Base-by-base conservation (phyloP, 192 early-diverging fungal genomes). In the Rhizoclosmatium sp. region DNA sequence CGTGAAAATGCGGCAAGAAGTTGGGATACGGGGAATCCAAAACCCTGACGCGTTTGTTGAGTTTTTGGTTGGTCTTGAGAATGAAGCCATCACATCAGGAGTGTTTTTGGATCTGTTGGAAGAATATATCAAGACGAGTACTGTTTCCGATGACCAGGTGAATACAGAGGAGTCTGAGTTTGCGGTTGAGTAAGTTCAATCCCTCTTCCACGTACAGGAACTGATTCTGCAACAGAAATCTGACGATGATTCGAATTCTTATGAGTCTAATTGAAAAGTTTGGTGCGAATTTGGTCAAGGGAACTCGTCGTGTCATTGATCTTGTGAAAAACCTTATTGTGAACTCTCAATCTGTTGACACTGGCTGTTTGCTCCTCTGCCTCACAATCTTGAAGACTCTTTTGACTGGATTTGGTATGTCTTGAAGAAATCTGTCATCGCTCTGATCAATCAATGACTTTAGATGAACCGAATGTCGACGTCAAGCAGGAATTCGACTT, bases 91-190 rank as follows among this genome's bases (percentile, higher is more conserved):
- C 0, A 72, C 87, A 1, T 93, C 93, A 40, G 92, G 91, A 58
- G 82, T 96, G 21, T 96, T 95, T 78, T 85, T 96, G 71, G 87
- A 87, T 65, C 78, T 96, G 44, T 73, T 95, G 60, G 92, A 92
- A 54, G 89, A 93, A 61, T 94, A 94, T 76, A 83, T 86, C 64
- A 82, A 86, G 51, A 80, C 90, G 54, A 78, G 82, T 85, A 71
- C 78, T 60, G 69, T 83, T 78, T 59, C 83, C 74, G 19, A 19
- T 66, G 39, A 65, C 76, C 31, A 69, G 69, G 21, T 19, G 40
- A 42, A 4, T 76, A 41, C 48, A 58, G 40, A 54, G 23, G 49
- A 47, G 16, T 46, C 1, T 39, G 9, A 21, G 4, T 44, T 45
- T n/a, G 47, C 44, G 47, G 72, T 21, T 47, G 40, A 70, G 39